Conservation (phyloP, 1,284 basidiomycete species). For the Leccinum ponderosum region DNA sequence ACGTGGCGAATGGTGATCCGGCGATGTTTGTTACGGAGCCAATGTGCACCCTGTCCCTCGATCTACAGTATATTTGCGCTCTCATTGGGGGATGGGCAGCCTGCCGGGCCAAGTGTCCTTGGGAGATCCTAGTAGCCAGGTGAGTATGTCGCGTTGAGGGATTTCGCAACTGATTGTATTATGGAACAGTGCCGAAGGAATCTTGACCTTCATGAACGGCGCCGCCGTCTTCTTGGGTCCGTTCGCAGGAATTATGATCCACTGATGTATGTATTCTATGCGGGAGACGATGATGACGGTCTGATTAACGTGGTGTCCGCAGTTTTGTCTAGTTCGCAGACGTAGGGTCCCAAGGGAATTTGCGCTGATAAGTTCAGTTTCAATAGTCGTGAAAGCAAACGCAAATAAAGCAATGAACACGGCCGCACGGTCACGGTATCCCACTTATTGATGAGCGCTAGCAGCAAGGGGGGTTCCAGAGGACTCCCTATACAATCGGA, state of each 20-base stretch:
- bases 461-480: conserved; percentile 42
- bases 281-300: background rate
- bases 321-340: conserved; percentile 70
- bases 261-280: conserved; percentile 53
- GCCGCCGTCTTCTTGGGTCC: conserved; percentile 76
- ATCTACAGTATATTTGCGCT: conserved; percentile 44
- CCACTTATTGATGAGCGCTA: conserved; percentile 51
- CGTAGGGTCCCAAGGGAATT: conserved; percentile 64
- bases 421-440: conserved; percentile 66
- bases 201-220: conserved; percentile 62
- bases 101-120: conserved; percentile 36
- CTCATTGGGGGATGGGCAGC: conserved; percentile 40
- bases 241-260: conserved; percentile 71
- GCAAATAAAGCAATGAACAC: conserved; percentile 65
- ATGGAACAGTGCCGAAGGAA: conserved; percentile 42
- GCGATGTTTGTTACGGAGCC: too few species aligned
- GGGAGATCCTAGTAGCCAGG: conserved; percentile 52
- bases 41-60: too few species aligned
- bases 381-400: conserved; percentile 62
- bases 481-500: conserved; percentile 41
- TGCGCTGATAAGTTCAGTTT: conserved; percentile 61
- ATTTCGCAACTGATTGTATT: background rate
- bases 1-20: too few species aligned
- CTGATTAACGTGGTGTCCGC: background rate
- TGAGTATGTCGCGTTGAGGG: conserved; percentile 14